phyloP scores from a whole-genome alignment of 345 rosid genomes.

The Melaleuca alternifolia region DNA sequence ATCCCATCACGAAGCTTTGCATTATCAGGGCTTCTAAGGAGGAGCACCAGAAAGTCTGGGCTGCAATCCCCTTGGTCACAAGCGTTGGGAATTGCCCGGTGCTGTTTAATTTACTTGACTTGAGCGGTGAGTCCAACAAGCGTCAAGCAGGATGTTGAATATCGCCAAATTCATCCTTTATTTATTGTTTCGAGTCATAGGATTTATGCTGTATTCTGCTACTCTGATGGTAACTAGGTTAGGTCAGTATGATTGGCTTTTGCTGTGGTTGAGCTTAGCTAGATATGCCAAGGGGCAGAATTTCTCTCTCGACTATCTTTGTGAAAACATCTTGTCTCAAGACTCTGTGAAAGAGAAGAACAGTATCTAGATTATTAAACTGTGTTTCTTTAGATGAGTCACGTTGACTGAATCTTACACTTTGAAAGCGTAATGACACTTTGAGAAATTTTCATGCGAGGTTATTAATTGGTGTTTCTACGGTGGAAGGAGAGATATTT shows the following conservation, averaged over 20 bases:
- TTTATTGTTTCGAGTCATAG: accelerated
- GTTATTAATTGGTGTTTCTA: background rate
- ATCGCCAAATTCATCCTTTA: background rate
- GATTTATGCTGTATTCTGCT: background rate
- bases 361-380: background rate
- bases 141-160: background rate
- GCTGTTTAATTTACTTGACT: constrained; percentile 54
- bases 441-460: background rate
- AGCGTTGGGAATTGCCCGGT: constrained; percentile 55
- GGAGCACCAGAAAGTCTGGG: constrained; percentile 63
- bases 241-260: background rate
- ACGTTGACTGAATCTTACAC: background rate
- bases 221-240: background rate
- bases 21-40: constrained; percentile 68
- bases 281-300: no score
- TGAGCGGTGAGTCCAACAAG: constrained; percentile 39
- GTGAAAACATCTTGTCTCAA: no score
- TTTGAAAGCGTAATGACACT: background rate
- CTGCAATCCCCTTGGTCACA: constrained; percentile 62
- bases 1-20: constrained; percentile 60
- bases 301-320: no score
- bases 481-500: background rate
- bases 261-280: background rate
- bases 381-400: accelerated
- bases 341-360: accelerated